Conservation (phyloP, 2,329 filamentous ascomycete species). For the Amesomyces nigricolor region DNA sequence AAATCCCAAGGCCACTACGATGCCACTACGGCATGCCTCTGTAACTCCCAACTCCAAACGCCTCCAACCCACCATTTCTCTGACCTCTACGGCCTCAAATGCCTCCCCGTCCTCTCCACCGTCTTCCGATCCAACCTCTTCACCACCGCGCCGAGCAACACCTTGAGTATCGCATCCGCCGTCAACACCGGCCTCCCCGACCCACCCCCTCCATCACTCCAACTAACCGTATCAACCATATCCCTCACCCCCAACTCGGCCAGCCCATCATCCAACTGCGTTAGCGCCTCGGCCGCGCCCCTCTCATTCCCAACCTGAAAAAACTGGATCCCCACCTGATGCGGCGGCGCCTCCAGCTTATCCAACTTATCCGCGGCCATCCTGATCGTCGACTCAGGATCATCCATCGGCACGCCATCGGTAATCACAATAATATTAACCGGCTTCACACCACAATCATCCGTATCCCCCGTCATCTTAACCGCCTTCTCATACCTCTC, state of each 20-base stretch:
- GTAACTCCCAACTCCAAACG: not conserved
- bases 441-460: conserved; percentile 34
- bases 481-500: conserved; percentile 42
- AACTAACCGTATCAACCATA: conserved; percentile 88
- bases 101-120: not conserved
- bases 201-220: conserved; percentile 46
- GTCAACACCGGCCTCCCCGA: conserved; percentile 44
- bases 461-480: conserved; percentile 32
- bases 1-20: no score
- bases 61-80: no score
- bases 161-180: conserved; percentile 71
- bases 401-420: conserved; percentile 76
- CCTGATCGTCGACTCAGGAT: conserved; percentile 66
- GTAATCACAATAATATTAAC: conserved; percentile 90
- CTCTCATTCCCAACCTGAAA: conserved; percentile 82
- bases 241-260: conserved; percentile 60
- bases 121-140: conserved; percentile 52
- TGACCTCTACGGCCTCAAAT: conserved; percentile 7
- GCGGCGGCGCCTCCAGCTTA: conserved; percentile 60
- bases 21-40: no score
- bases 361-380: conserved; percentile 65
- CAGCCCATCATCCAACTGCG: conserved; percentile 70
- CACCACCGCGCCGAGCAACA: conserved; percentile 72
- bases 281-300: conserved; percentile 58
- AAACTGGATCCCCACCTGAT: conserved; percentile 91